phyloP scores from a whole-genome alignment of 1,284 basidiomycete species.

The Cystobasidiaceae sp. region DNA sequence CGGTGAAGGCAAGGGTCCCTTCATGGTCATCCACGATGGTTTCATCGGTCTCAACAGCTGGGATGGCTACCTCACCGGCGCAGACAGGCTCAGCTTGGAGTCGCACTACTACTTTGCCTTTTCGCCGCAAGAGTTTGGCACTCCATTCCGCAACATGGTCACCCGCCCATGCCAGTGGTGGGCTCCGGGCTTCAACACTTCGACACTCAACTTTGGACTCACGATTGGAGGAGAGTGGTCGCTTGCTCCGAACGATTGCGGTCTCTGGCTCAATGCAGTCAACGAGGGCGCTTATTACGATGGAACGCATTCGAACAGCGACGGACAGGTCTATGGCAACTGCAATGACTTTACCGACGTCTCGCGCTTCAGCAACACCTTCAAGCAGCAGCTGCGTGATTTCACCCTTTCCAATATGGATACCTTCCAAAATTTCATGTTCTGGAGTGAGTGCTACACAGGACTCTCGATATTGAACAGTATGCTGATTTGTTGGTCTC shows the following conservation, averaged over 20 bases:
- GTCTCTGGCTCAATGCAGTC: constrained; percentile 40
- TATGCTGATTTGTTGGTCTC: background rate
- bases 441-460: constrained; percentile 56
- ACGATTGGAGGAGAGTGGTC: constrained; percentile 46
- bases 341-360: constrained; percentile 38
- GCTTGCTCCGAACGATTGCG: constrained; percentile 39
- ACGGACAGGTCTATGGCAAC: constrained; percentile 31
- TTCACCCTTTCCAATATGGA: constrained; percentile 33
- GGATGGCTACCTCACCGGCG: constrained; percentile 51
- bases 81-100: constrained; percentile 68
- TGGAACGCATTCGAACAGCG: constrained; percentile 20
- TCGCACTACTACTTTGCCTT: constrained; percentile 53
- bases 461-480: background rate
- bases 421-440: constrained; percentile 65
- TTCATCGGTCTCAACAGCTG: constrained; percentile 37
- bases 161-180: constrained; percentile 40
- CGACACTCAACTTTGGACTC: constrained; percentile 41
- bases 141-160: constrained; percentile 29
- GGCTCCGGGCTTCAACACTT: constrained; percentile 40
- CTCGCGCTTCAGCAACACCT: constrained; percentile 14
- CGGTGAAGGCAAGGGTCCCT: constrained; percentile 38
- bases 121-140: constrained; percentile 32
- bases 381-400: constrained; percentile 26
- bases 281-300: constrained; percentile 23
- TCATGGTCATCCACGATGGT: constrained; percentile 42